Evolutionary conservation across 202 grass and related monocot species (phyloP).

Genomic region (Saccharum hybrid): DNA sequence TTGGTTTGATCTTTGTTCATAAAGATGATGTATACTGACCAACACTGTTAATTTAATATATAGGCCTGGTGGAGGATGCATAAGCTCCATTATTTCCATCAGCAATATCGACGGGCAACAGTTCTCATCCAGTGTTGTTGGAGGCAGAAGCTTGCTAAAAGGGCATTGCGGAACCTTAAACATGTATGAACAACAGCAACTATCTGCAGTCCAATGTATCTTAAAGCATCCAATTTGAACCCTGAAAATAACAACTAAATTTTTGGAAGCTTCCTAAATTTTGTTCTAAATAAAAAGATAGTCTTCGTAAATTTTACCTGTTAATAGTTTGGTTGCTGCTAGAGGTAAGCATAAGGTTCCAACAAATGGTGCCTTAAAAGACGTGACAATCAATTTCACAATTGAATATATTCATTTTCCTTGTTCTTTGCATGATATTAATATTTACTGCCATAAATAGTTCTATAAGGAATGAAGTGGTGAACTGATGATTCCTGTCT

Average conservation of each 20-base stretch:
- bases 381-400: neutral
- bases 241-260: slow-evolving; percentile 17
- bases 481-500: slow-evolving; percentile 14
- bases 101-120: slow-evolving; percentile 52
- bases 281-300: slow-evolving; percentile 7
- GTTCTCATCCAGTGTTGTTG: slow-evolving; percentile 76
- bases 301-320: neutral
- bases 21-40: slow-evolving; percentile 11
- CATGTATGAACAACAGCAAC: slow-evolving; percentile 46
- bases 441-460: slow-evolving; percentile 9
- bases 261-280: slow-evolving; percentile 28
- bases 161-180: slow-evolving; percentile 71
- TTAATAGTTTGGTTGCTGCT: neutral
- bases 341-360: neutral
- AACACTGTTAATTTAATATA: neutral
- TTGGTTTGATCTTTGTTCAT: neutral
- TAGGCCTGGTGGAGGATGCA: slow-evolving; percentile 82
- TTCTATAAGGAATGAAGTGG: neutral
- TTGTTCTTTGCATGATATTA: neutral
- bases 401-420: slow-evolving; percentile 14
- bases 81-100: slow-evolving; percentile 50
- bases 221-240: slow-evolving; percentile 26
- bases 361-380: neutral
- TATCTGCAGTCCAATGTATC: neutral
- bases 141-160: slow-evolving; percentile 81